phyloP scores from a whole-genome alignment of 2,329 filamentous ascomycete genomes.

The Colletotrichum trifolii region DNA sequence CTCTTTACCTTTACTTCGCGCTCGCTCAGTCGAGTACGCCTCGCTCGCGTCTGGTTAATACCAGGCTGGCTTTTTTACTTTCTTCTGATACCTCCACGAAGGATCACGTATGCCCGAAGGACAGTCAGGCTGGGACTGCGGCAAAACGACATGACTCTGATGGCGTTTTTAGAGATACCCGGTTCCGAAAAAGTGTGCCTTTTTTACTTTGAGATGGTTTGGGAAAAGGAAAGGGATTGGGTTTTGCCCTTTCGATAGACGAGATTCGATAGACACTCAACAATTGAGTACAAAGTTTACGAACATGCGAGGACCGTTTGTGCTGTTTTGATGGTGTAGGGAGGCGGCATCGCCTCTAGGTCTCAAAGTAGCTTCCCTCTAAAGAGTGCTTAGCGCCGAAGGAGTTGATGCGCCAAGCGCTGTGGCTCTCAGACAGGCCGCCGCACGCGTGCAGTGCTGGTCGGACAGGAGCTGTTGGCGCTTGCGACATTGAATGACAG shows the following conservation, averaged over 20 bases:
- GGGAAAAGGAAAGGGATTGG: not conserved
- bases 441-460: too few relatives aligned
- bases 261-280: not conserved
- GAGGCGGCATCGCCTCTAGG: not conserved
- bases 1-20: not conserved
- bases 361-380: too few relatives aligned
- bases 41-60: slow-evolving; percentile 24
- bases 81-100: slow-evolving; percentile 17
- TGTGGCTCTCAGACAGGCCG: too few relatives aligned
- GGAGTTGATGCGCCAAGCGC: too few relatives aligned
- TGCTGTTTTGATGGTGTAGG: not conserved
- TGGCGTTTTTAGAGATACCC: slow-evolving; percentile 33
- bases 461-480: too few relatives aligned
- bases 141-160: slow-evolving; percentile 24
- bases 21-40: slow-evolving; percentile 15
- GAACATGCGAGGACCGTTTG: not conserved
- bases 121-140: slow-evolving; percentile 13
- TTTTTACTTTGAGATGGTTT: slow-evolving; percentile 4
- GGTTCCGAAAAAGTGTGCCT: slow-evolving; percentile 26
- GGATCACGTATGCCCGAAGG: slow-evolving; percentile 12
- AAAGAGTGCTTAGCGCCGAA: too few relatives aligned
- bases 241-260: not conserved
- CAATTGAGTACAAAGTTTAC: slow-evolving; percentile 14
- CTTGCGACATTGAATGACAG: too few relatives aligned
- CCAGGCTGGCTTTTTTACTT: slow-evolving; percentile 19